Evolutionary conservation across 768 basidiomycete species (phyloP).

Genomic region (Phylloporus sp.): DNA sequence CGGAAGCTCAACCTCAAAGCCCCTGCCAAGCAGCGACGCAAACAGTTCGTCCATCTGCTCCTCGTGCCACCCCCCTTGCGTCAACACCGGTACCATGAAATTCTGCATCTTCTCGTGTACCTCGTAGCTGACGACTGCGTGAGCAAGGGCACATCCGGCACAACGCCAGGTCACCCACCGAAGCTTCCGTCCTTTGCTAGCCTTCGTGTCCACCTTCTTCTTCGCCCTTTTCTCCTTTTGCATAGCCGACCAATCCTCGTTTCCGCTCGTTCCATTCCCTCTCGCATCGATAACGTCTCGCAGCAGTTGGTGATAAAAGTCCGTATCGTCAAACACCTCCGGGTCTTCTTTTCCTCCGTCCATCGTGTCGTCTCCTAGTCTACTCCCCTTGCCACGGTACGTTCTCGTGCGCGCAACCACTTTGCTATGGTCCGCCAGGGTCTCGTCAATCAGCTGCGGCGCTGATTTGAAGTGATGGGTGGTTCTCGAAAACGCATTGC

Average conservation of each 20-base stretch:
- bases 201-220: slow-evolving; percentile 92
- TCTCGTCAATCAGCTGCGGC: slow-evolving; percentile 74
- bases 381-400: slow-evolving; percentile 43
- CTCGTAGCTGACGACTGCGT: slow-evolving; percentile 60
- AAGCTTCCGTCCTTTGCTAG: slow-evolving; percentile 91
- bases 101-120: slow-evolving; percentile 95
- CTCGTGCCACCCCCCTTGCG: slow-evolving; percentile 78
- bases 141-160: neutral
- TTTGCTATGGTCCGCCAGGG: slow-evolving; percentile 52
- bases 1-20: too few species aligned
- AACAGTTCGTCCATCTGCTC: slow-evolving; percentile 96
- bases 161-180: slow-evolving; percentile 43
- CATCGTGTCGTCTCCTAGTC: slow-evolving; percentile 35
- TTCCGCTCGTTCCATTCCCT: slow-evolving; percentile 38
- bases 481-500: slow-evolving; percentile 62
- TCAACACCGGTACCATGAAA: slow-evolving; percentile 88
- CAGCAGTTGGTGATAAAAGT: slow-evolving; percentile 90
- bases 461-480: slow-evolving; percentile 57
- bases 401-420: slow-evolving; percentile 60
- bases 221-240: slow-evolving; percentile 70
- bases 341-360: slow-evolving; percentile 34
- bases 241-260: slow-evolving; percentile 56
- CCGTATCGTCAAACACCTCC: slow-evolving; percentile 80
- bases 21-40: slow-evolving; percentile 76
- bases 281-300: slow-evolving; percentile 84